Evolutionary conservation across 352 stramenopile species (phyloP), one percentile per base, ranked within the genome.

Genomic region (Blastocystis sp.): DNA sequence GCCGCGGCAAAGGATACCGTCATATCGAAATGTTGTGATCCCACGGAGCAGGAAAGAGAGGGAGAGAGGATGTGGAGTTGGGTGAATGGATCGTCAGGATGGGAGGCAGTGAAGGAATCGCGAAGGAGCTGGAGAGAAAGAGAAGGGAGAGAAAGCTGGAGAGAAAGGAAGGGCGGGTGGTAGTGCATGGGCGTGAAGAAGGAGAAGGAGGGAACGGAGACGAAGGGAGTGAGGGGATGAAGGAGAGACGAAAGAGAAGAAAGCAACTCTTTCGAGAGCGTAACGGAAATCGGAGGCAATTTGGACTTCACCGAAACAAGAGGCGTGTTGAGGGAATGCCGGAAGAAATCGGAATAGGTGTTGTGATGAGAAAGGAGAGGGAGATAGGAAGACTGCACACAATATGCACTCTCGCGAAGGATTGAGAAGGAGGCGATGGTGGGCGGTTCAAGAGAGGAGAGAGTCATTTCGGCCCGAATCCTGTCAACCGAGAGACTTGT

Each of bases 21-120:
- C n/a, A 64, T 17, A 40, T 81, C 71, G 17, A 66, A 45, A 52
- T 81, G 42, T 64, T 81, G 71, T 7, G 48, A 38, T 64, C 71
- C 71, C 45, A 62, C 17, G 19, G 28, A 54, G 34, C 54, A 40
- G 21, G 17, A 38, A 42, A 45, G 6, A 6, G n/a, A 45, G 11
- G 43, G 64, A 2, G 6, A 9, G 7, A 28, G 1, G 28, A 74
- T 57, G 24, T 21, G n/a, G 19, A 38, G 43, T 38, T 24, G 24
- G 7, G 40, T 52, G 64, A 74, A 74, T n/a, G 34, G 21, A 1
- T 7, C 10, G 21, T 19, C 17, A 48, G n/a, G 7, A 9, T 74
- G 21, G 3, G 34, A 21, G 10, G 17, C 9, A 24, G 21, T 38
- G 64, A 74, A 74, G 17, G 43, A 54, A 48, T 74, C 64, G 17